Percentiles rank a stretch among this genome's conserved stretches.
phyloP scores from a whole-genome alignment of 1,139 yeast species.

The Debaryomyces coudertii region DNA sequence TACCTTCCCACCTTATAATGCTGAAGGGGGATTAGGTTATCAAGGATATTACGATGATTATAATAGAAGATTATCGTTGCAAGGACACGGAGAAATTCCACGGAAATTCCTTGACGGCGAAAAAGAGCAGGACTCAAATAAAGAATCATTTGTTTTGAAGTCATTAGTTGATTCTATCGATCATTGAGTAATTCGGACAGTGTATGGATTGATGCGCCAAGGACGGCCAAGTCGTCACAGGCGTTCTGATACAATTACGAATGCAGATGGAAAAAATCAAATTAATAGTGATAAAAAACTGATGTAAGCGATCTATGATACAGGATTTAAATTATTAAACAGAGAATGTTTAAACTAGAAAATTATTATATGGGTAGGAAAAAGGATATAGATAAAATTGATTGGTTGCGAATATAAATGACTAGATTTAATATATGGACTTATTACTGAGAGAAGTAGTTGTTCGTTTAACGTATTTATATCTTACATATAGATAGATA shows the following conservation, averaged over 20 bases:
- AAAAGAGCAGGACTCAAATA: conserved; percentile 15
- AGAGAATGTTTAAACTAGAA: conserved; percentile 3
- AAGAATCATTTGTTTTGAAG: conserved; percentile 43
- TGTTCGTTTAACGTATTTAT: background rate
- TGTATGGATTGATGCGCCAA: too few relatives aligned
- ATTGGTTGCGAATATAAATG: conserved; percentile 6
- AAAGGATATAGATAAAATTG: conserved; percentile 7
- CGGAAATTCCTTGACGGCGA: conserved; percentile 12
- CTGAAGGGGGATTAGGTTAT: background rate
- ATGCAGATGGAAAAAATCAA: background rate
- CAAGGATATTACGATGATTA: conserved; percentile 7
- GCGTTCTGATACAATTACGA: too few relatives aligned
- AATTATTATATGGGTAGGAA: conserved; percentile 8
- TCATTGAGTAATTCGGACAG: too few relatives aligned
- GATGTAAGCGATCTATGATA: conserved; percentile 1
- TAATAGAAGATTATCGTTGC: conserved; percentile 10
- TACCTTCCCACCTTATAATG: background rate
- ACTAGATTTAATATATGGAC: conserved; percentile 8
- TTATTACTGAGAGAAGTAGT: background rate
- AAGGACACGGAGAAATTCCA: conserved; percentile 10
- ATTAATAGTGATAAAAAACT: background rate
- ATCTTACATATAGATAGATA: background rate
- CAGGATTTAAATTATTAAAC: conserved; percentile 1
- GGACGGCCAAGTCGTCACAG: too few relatives aligned
- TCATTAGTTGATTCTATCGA: conserved; percentile 50